Base-by-base conservation (phyloP, 2,329 filamentous ascomycete genomes). In the Neopestalotiopsis rosae region DNA sequence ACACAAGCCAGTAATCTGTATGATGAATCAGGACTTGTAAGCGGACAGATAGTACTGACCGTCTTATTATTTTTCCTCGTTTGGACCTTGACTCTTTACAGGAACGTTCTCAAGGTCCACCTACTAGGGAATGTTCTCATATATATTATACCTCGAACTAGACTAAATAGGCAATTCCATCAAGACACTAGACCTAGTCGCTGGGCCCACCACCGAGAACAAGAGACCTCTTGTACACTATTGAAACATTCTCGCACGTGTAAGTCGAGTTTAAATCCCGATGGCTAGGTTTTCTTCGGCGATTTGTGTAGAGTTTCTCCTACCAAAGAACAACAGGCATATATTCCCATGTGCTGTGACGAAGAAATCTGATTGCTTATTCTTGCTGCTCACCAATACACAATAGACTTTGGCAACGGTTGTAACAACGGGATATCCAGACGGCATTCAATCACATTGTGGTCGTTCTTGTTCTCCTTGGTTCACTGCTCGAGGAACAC, bases 11-110 rank as follows among this genome's bases (percentile, higher is more conserved):
- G 34, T 38, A 28, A 28, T 28, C 24, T 28, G 24, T 28, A 40
- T 68, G 67, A 68, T 68, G 67, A 68, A 65, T 68, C 67, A 68
- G 65, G 61, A 68, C 67, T 68, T 56, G 42, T 32, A 17, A 57
- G 34, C 45, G 20, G 45, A 20, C 45, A 20, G 45, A 52, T 28
- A 52, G 9, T 52, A 52, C 6, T n/a, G 45, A 4, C 45, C 45
- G 45, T 52, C 45, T 52, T 52, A 52, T 52, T 52, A n/a, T 52
- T 28, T 28, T 28, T 28, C 24, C 24, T 28, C 24, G 6, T 52
- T 52, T 52, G 9, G 45, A 52, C n/a, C 34, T 52, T 17, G 45
- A 5, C n/a, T 17, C 45, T 38, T 38, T 38, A 38, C 34, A 38
- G 6, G 34, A 28, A 28, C 24, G 24, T 28, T 28, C 24, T 28